Evolutionary conservation across 164 flowering plant genomes (phyloP).

Genomic region (Annona squamosa): DNA sequence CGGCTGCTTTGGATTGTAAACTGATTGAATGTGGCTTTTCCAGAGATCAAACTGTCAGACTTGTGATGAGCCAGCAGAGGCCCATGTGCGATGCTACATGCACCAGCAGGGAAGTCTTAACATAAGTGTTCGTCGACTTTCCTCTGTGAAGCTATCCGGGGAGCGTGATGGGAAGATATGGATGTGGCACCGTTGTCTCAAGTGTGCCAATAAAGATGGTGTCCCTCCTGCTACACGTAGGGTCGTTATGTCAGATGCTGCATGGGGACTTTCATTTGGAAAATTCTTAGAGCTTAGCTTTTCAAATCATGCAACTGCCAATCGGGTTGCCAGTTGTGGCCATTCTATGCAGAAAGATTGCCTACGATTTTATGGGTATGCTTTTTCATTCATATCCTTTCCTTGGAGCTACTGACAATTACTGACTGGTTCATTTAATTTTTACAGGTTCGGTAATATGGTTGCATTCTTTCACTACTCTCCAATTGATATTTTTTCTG

Average conservation of each 20-base stretch:
- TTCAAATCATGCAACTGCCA: slow-evolving; percentile 90
- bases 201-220: slow-evolving; percentile 66
- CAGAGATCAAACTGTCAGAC: slow-evolving; percentile 57
- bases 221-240: slow-evolving; percentile 84
- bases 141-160: slow-evolving; percentile 66
- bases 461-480: slow-evolving; percentile 86
- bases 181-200: slow-evolving; percentile 99
- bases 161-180: slow-evolving; percentile 91
- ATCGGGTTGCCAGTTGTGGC: slow-evolving; percentile 89
- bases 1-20: background rate
- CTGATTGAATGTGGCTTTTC: slow-evolving; percentile 10
- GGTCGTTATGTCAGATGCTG: slow-evolving; percentile 94
- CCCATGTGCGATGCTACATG: slow-evolving; percentile 74
- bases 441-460: slow-evolving; percentile 78
- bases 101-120: slow-evolving; percentile 89
- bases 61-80: slow-evolving; percentile 72
- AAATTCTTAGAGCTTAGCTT: slow-evolving; percentile 96
- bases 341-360: slow-evolving; percentile 96
- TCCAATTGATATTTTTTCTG: slow-evolving; percentile 76
- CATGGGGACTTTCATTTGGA: slow-evolving; percentile 98
- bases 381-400: background rate
- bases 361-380: slow-evolving; percentile 88
- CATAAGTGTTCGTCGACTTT: slow-evolving; percentile 57
- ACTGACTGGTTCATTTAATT: background rate
- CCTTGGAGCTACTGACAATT: background rate